Conservation (phyloP, 345 rosid species). For the Carallia pectinifolia region DNA sequence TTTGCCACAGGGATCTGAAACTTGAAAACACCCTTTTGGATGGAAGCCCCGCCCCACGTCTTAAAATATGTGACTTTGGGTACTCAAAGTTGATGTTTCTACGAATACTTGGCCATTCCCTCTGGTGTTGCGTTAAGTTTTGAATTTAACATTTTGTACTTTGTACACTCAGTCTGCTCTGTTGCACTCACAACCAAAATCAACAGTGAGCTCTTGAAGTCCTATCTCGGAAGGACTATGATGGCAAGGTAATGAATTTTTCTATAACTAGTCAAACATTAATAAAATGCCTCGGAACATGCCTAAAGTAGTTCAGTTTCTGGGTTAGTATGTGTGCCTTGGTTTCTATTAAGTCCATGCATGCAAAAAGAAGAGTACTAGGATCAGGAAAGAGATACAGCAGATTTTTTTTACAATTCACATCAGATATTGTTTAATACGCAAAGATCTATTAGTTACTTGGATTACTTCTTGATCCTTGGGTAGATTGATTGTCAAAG, state of each 20-base stretch:
- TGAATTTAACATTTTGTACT: slow-evolving; percentile 1
- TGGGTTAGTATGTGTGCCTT: background rate
- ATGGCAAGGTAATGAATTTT: slow-evolving; percentile 55
- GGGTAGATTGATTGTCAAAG: background rate
- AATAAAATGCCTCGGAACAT: background rate
- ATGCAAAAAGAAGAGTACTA: background rate
- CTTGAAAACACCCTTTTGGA: slow-evolving; percentile 60
- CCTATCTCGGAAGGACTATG: slow-evolving; percentile 59
- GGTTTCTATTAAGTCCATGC: background rate
- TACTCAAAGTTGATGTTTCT: slow-evolving; percentile 45
- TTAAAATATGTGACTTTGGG: slow-evolving; percentile 63
- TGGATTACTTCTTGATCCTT: background rate
- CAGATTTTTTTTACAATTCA: no score
- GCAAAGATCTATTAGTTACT: no score
- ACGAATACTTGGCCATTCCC: background rate
- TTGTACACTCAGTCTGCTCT: slow-evolving; percentile 48
- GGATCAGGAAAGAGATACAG: background rate
- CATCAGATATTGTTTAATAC: no score
- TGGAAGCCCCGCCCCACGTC: slow-evolving; percentile 58
- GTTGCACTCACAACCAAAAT: slow-evolving; percentile 67
- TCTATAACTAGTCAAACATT: background rate
- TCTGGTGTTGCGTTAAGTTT: background rate
- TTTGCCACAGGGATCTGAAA: slow-evolving; percentile 63
- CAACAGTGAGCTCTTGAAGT: slow-evolving; percentile 80
- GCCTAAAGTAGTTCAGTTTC: background rate